phyloP scores from a whole-genome alignment of 768 basidiomycete species.

The Tremella mesenterica region DNA sequence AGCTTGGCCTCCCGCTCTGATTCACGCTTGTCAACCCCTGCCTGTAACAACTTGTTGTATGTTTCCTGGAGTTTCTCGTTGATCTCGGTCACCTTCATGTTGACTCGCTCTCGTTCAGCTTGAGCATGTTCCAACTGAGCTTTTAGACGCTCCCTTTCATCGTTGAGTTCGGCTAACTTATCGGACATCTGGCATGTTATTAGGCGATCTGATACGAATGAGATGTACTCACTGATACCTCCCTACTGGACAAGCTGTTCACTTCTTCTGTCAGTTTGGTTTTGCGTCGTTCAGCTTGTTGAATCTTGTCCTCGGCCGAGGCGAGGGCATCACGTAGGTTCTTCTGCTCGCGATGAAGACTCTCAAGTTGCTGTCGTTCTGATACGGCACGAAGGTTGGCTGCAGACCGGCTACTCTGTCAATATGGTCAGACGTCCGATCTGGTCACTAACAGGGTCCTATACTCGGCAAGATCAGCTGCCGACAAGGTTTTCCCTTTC shows the following conservation, averaged over 20 bases:
- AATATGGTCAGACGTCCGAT: not conserved
- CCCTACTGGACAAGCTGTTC: slow-evolving; percentile 22
- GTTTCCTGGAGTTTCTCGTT: slow-evolving; percentile 82
- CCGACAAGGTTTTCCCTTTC: slow-evolving; percentile 66
- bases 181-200: slow-evolving; percentile 49
- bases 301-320: slow-evolving; percentile 61
- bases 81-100: slow-evolving; percentile 79
- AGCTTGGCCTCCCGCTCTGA: slow-evolving; percentile 71
- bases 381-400: slow-evolving; percentile 72
- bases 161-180: slow-evolving; percentile 53
- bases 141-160: slow-evolving; percentile 58
- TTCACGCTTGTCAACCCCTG: slow-evolving; percentile 79
- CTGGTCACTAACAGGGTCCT: slow-evolving; percentile 56
- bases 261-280: slow-evolving; percentile 46
- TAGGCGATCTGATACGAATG: slow-evolving; percentile 2
- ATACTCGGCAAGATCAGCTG: slow-evolving; percentile 82
- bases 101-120: slow-evolving; percentile 73
- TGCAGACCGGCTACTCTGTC: slow-evolving; percentile 57
- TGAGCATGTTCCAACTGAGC: slow-evolving; percentile 77
- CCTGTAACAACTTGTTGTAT: slow-evolving; percentile 75
- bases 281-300: slow-evolving; percentile 56
- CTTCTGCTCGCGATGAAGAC: slow-evolving; percentile 73
- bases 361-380: slow-evolving; percentile 78
- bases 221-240: slow-evolving; percentile 17
- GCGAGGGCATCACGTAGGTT: slow-evolving; percentile 57